Conservation (phyloP, 2,329 filamentous ascomycete species). For the Aspergillus fumigatiaffinis region DNA sequence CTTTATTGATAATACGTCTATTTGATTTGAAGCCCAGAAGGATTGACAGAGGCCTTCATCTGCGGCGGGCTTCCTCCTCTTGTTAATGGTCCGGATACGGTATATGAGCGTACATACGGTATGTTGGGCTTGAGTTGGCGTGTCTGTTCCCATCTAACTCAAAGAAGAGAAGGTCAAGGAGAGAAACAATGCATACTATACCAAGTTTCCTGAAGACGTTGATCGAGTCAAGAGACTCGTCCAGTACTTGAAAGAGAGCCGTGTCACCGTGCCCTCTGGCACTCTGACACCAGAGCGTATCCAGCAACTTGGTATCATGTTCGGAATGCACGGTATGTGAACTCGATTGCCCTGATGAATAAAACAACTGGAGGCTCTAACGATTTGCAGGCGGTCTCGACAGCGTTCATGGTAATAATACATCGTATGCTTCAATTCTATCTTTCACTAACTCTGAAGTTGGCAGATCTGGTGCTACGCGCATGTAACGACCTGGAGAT, state of each 20-base stretch:
- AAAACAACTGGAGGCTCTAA: conserved; percentile 7
- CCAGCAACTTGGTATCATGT: conserved; percentile 69
- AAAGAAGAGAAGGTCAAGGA: conserved; percentile 56
- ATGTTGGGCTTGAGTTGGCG: conserved; percentile 11
- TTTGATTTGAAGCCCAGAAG: conserved; percentile 55
- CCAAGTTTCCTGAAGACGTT: conserved; percentile 79
- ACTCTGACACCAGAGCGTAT: conserved; percentile 69
- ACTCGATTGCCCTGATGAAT: not conserved
- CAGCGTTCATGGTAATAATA: conserved; percentile 56
- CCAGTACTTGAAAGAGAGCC: conserved; percentile 58
- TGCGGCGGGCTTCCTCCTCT: conserved; percentile 81
- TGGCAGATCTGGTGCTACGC: conserved; percentile 60
- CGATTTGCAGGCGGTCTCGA: conserved; percentile 60
- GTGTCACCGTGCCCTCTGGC: conserved; percentile 66
- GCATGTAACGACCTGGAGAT: conserved; percentile 69
- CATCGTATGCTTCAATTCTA: conserved; percentile 1
- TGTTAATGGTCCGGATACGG: conserved; percentile 65
- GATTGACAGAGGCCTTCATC: conserved; percentile 76
- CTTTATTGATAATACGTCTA: not conserved
- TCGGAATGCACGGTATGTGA: conserved; percentile 66
- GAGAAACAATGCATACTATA: conserved; percentile 75
- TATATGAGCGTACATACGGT: conserved; percentile 69
- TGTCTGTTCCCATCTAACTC: conserved; percentile 10
- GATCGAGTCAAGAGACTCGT: conserved; percentile 64
- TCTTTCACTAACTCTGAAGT: not conserved